These are phyloP conservation scores for Aspergillus thermomutatus DNA, from an alignment of 2,329 filamentous ascomycete species.

Conservation along the genomic window DNA sequence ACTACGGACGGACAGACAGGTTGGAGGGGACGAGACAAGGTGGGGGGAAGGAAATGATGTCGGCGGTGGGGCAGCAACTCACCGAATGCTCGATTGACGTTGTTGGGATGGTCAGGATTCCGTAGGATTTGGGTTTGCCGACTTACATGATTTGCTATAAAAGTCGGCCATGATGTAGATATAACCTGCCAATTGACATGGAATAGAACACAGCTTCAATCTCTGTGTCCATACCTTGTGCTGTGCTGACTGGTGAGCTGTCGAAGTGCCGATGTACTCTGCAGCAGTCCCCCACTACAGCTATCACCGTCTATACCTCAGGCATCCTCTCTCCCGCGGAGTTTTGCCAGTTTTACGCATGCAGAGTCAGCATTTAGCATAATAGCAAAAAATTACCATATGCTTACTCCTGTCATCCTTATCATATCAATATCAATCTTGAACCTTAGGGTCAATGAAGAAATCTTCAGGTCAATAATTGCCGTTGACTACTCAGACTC, in stretches of 20 bases:
- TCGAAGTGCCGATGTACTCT: no score
- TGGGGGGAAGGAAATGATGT: conserved; percentile 3
- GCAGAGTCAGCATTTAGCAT: not conserved
- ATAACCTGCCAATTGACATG: no score
- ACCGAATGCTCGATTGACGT: not conserved
- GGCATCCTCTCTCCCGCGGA: not conserved
- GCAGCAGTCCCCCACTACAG: not conserved
- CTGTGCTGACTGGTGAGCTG: not conserved
- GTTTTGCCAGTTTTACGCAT: not conserved
- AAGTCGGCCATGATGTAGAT: not conserved
- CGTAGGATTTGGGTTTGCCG: not conserved
- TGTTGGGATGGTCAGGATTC: not conserved
- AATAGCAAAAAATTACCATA: not conserved
- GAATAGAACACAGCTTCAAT: not conserved
- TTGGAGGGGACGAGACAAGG: conserved; percentile 5
- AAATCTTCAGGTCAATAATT: not conserved
- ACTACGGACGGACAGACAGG: conserved; percentile 7
- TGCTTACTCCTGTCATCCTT: not conserved
- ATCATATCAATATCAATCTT: no score
- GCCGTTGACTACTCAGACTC: not conserved
- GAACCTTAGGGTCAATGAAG: not conserved
- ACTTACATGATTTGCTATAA: not conserved
- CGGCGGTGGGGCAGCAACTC: conserved; percentile 5
- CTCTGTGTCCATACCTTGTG: not conserved
- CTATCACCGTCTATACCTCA: not conserved